A percentile compares a stretch with the other conserved stretches of the same genome.
Evolutionary conservation across 257 asterid species (phyloP).

Genomic region (Misopates orontium): DNA sequence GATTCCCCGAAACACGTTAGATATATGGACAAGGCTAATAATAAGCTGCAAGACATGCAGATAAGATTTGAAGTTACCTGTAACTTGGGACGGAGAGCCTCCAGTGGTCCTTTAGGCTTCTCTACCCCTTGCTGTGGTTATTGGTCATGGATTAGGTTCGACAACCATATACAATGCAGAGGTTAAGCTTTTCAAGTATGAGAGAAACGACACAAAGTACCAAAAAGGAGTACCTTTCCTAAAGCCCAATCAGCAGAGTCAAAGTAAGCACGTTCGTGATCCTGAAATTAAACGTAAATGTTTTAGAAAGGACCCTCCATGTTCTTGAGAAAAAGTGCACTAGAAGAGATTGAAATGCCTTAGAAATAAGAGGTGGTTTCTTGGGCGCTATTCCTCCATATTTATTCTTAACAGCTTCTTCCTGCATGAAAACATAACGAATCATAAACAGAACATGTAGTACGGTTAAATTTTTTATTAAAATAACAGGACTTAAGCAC

Average conservation of each 20-base stretch:
- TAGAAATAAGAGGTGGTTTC: conserved; percentile 93
- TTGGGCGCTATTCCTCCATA: conserved; percentile 94
- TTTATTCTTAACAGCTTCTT: conserved; percentile 77
- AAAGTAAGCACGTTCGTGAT: conserved; percentile 97
- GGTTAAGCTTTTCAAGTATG: conserved; percentile 6
- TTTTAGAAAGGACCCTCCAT: conserved; percentile 4
- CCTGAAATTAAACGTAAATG: conserved; percentile 48
- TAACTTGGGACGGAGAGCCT: conserved; percentile 98
- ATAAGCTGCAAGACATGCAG: not conserved
- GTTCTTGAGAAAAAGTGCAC: not conserved
- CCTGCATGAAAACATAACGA: conserved; percentile 39
- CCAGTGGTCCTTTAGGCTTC: conserved; percentile 98
- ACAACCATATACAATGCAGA: not conserved
- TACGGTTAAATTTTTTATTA: conserved; percentile 2
- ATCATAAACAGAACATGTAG: conserved; percentile 10
- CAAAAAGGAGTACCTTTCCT: conserved; percentile 73
- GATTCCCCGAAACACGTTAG: not conserved
- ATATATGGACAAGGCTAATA: not conserved
- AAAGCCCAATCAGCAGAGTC: conserved; percentile 99
- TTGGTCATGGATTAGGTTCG: conserved; percentile 21
- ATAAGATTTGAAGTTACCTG: conserved; percentile 57
- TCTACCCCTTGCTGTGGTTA: conserved; percentile 85
- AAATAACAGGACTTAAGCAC: conserved; percentile 28
- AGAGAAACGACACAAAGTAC: conserved; percentile 3
- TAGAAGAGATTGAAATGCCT: conserved; percentile 41